Percentiles rank a stretch among this genome's conserved stretches.
Conservation (phyloP, 2,329 filamentous ascomycete genomes). For the Penicillium corylophilum region DNA sequence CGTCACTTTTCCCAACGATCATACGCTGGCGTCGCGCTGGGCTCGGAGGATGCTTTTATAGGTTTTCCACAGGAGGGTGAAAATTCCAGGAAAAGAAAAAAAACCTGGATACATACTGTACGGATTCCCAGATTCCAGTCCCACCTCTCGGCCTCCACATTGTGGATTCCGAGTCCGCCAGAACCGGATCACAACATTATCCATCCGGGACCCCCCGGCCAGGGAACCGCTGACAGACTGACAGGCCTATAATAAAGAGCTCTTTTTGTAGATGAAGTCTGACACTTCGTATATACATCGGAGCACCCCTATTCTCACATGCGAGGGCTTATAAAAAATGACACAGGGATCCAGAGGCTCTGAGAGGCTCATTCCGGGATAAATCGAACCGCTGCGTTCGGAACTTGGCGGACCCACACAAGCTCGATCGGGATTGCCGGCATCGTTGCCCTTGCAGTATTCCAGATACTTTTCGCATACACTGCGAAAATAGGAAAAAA, state of each 20-base stretch:
- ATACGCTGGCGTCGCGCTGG: neutral
- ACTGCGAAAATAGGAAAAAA: no score
- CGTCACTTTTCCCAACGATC: neutral
- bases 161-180: constrained; percentile 23
- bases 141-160: constrained; percentile 21
- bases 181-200: constrained; percentile 16
- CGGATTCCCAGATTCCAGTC: neutral
- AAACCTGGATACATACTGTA: constrained; percentile 11
- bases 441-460: constrained; percentile 10
- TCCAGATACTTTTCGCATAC: no score
- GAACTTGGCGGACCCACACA: constrained; percentile 28
- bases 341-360: constrained; percentile 15
- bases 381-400: constrained; percentile 17
- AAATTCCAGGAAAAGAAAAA: neutral
- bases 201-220: constrained; percentile 17
- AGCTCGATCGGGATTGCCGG: constrained; percentile 20
- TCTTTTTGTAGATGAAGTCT: neutral
- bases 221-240: constrained; percentile 8
- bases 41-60: neutral
- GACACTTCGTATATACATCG: neutral
- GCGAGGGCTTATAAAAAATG: neutral
- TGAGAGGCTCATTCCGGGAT: constrained; percentile 8
- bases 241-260: neutral
- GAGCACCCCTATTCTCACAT: neutral
- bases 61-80: neutral